Base-by-base conservation (phyloP, 2,329 filamentous ascomycete species). In the Diplocarpon rosae region DNA sequence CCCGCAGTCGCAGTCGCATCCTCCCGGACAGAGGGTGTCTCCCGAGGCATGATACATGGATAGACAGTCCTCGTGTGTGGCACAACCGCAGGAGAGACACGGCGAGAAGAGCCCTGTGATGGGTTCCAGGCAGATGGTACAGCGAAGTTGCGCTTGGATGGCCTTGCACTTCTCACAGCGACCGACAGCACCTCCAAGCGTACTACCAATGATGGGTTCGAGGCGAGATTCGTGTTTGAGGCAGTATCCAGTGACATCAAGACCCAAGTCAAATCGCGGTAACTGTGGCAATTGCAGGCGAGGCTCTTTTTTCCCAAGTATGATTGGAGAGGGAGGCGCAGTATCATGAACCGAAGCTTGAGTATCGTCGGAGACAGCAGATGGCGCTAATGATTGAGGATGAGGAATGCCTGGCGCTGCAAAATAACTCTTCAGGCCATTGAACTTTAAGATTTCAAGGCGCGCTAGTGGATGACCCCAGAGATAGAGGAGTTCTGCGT, bases 361-460 rank as follows among this genome's bases (percentile, higher is more conserved):
- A 14, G 48, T 57, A 34, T 60, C 52, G 20, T 51, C 59, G 3
- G 58, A 57, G 14, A 52, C 17, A 29, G 59, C 46, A 1, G 59
- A 61, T 5, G 51, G 49, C 3, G 54, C 55, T 30, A 52, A 56
- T 1, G 56, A 51, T 39, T 56, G 56, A 27, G 58, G 59, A 1
- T 59, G 55, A 5, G 49, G 35, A 16, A 58, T 47, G 15, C 62
- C 56, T 34, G 51, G 16, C 44, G 59, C 54, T 37, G 54, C 49
- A 15, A 59, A 59, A 38, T 71, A 68, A 20, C 74, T 72, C 43
- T 72, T 72, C 32, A 83, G 64, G 3, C 76, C 70, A 50, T 82
- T 82, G 56, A 83, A 83, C 56, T 84, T 83, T 63, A 83, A 69
- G 24, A 84, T 73, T 57, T 84, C 80, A 1, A 83, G 69, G 14